Base-by-base conservation (phyloP, 345 rosid species). In the Gossypium stocksii region DNA sequence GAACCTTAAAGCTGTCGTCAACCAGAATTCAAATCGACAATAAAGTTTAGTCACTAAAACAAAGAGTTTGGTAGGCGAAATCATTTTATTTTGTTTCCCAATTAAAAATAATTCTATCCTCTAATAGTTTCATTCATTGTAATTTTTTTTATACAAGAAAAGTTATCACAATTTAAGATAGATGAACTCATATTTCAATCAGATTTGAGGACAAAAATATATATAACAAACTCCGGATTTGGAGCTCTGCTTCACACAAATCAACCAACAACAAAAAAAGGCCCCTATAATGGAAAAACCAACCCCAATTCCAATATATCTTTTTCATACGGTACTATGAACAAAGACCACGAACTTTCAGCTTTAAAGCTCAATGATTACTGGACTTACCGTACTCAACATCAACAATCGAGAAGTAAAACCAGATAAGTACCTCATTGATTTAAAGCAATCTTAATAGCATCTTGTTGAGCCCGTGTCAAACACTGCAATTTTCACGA, bases 391-490 rank as follows among this genome's bases (percentile, higher is more conserved):
- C 11, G 16, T 27, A 23, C 66, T 10, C 16, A 15, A 69, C 14
- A 9, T 72, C 59, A 63, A 49, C 11, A 0, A 19, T 9, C 11
- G 65, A 66, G 56, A 16, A 38, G 45, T 34, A 23, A 54, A 20
- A 46, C 14, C 46, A 65, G 11, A 62, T 23, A 74, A 48, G 46
- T 70, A 22, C 14, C 74, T 85, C 80, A 87, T 12, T 68, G 59
- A 25, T 70, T 73, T 54, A 89, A 46, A 29, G 83, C 85, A 23
- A 80, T 78, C 66, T 80, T 85, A 70, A 92, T 83, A 77, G 85
- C 91, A 74, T 81, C 72, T 43, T 75, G 86, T 75, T 92, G 90
- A 34, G 83, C 77, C 45, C 23, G 76, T 34, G 86, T 83, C 79
- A 94, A 84, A 69, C 83, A 73, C 97, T 94, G 86, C 81, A 76